Evolutionary conservation across 306 rosid genomes (phyloP).

Genomic region (Prunus padus): DNA sequence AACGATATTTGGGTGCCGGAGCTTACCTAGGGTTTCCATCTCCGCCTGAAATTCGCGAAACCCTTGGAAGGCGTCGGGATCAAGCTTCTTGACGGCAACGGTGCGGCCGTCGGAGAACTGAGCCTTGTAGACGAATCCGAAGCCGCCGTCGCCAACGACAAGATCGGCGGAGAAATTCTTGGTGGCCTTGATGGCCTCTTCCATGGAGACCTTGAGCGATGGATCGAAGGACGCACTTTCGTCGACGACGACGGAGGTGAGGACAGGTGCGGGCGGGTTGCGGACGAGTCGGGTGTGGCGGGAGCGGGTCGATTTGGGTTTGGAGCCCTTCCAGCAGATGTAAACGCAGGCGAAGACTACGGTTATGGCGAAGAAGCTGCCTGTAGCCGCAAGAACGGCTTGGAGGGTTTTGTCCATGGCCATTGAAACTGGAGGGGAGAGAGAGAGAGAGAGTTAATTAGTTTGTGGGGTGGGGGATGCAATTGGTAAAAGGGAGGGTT

Average conservation of each 20-base stretch:
- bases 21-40: constrained; percentile 78
- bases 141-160: constrained; percentile 90
- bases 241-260: constrained; percentile 32
- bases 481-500: background rate
- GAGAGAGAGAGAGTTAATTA: background rate
- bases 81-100: constrained; percentile 83
- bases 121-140: constrained; percentile 88
- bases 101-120: constrained; percentile 56
- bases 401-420: background rate
- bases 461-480: background rate
- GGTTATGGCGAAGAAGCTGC: constrained; percentile 51
- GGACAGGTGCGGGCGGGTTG: constrained; percentile 9
- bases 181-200: constrained; percentile 65
- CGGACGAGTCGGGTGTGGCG: background rate
- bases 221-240: constrained; percentile 73
- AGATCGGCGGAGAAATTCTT: constrained; percentile 59
- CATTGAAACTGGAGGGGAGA: background rate
- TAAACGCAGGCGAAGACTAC: constrained; percentile 36
- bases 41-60: constrained; percentile 92
- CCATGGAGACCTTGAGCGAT: constrained; percentile 56
- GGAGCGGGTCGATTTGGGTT: background rate
- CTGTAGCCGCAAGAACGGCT: constrained; percentile 44
- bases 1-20: constrained; percentile 68
- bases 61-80: constrained; percentile 89
- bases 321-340: constrained; percentile 34